These are phyloP conservation scores for Passiflora organensis DNA, from an alignment of 345 rosid species.

Conservation along the genomic window DNA sequence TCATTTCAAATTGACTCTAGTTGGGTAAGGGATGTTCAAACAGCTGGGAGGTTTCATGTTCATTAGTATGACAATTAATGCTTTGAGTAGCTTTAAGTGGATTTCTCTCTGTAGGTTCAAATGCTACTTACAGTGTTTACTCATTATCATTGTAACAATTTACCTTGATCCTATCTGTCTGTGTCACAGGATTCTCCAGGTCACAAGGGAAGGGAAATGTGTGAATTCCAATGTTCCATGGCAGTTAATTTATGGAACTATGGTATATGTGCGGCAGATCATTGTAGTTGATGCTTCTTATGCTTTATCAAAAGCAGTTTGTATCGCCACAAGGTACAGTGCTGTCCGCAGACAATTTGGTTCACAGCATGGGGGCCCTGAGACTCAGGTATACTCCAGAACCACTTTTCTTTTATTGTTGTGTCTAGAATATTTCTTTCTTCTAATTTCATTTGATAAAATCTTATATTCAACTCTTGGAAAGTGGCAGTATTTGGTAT, in stretches of 20 bases:
- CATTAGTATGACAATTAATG: too few relatives aligned
- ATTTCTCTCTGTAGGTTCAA: too few relatives aligned
- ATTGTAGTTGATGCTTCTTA: conserved; percentile 84
- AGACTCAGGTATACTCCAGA: conserved; percentile 67
- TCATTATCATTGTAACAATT: neutral
- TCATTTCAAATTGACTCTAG: neutral
- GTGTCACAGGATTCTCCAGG: conserved; percentile 69
- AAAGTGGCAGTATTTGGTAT: too few relatives aligned
- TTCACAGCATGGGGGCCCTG: conserved; percentile 55
- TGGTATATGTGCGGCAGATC: conserved; percentile 84
- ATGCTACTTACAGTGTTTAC: too few relatives aligned
- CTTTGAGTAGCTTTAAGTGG: too few relatives aligned
- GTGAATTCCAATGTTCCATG: conserved; percentile 75
- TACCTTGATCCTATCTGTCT: conserved; percentile 17
- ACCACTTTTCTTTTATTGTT: neutral
- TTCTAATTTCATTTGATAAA: too few relatives aligned
- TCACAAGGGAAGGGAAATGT: conserved; percentile 86
- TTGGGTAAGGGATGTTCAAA: neutral
- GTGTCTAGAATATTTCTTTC: neutral
- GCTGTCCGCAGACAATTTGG: conserved; percentile 98
- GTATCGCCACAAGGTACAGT: conserved; percentile 96
- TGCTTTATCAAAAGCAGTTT: conserved; percentile 88
- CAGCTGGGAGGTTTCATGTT: too few relatives aligned
- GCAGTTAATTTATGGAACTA: conserved; percentile 89
- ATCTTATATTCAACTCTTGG: too few relatives aligned